Percentiles rank a stretch among this genome's conserved stretches.
These are phyloP conservation scores for Centella asiatica DNA, from an alignment of 129 eudicot genomes.

Conservation along the genomic window DNA sequence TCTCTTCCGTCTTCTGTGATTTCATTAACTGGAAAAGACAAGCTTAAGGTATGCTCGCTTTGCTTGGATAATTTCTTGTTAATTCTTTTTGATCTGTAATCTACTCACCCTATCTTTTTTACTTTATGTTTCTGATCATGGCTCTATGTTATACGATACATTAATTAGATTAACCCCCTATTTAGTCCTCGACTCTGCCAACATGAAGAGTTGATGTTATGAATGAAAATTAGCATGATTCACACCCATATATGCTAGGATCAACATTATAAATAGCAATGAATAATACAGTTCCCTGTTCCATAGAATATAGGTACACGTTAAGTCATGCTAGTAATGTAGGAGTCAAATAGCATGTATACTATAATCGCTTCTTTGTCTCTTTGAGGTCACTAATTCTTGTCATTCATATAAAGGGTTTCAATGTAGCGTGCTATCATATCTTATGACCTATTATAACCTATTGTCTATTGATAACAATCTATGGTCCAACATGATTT, in stretches of 20 bases:
- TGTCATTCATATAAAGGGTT: too few relatives aligned
- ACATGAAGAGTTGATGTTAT: too few relatives aligned
- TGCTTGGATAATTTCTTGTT: background rate
- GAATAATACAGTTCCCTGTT: background rate
- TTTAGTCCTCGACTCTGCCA: too few relatives aligned
- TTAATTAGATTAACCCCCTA: too few relatives aligned
- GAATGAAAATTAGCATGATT: background rate
- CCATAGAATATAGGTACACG: background rate
- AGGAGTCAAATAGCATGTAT: too few relatives aligned
- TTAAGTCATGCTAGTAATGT: background rate
- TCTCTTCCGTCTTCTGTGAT: constrained; percentile 85
- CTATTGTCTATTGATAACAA: too few relatives aligned
- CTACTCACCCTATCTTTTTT: too few relatives aligned
- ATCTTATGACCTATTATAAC: background rate
- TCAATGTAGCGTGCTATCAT: too few relatives aligned
- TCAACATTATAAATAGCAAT: background rate
- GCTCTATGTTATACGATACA: too few relatives aligned
- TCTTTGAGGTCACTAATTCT: too few relatives aligned
- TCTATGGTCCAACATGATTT: background rate
- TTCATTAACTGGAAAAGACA: constrained; percentile 59
- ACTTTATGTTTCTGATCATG: too few relatives aligned
- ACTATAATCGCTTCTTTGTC: too few relatives aligned
- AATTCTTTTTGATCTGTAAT: background rate
- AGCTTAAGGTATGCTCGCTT: constrained; percentile 52
- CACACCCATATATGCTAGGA: background rate